phyloP scores from a whole-genome alignment of 2,329 filamentous ascomycete species.

The Clonostachys rosea region DNA sequence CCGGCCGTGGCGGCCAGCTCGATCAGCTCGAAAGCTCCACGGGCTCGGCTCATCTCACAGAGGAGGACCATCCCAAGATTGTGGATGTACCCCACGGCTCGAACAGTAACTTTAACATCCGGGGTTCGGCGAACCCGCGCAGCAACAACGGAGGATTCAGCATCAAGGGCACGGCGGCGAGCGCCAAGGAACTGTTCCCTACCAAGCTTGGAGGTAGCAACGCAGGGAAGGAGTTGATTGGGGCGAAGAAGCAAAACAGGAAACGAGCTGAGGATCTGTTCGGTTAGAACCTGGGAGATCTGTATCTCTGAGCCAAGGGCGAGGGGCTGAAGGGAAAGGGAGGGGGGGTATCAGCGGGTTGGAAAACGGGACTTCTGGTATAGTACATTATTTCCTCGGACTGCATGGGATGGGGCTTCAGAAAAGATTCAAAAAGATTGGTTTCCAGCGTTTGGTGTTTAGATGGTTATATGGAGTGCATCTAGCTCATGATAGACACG shows the following conservation, averaged over 20 bases:
- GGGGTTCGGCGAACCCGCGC: slow-evolving; percentile 47
- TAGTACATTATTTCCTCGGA: background rate
- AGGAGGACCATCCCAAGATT: slow-evolving; percentile 46
- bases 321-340: too few species aligned
- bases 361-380: background rate
- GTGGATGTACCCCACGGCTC: slow-evolving; percentile 45
- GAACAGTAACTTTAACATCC: slow-evolving; percentile 51
- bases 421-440: background rate
- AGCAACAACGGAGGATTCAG: slow-evolving; percentile 46
- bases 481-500: too few species aligned
- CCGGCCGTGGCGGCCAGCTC: slow-evolving; percentile 19
- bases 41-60: slow-evolving; percentile 26
- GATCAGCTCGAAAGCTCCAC: slow-evolving; percentile 31
- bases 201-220: slow-evolving; percentile 47
- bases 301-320: too few species aligned
- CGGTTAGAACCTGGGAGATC: slow-evolving; percentile 28
- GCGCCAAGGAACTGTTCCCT: slow-evolving; percentile 66
- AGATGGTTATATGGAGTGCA: too few species aligned
- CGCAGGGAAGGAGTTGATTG: slow-evolving; percentile 62
- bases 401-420: background rate
- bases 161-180: slow-evolving; percentile 59
- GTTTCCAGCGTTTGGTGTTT: background rate
- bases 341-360: too few species aligned
- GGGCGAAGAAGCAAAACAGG: slow-evolving; percentile 43
- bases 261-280: slow-evolving; percentile 72